Percentiles rank a stretch among this genome's conserved stretches.
Evolutionary conservation across 768 basidiomycete genomes (phyloP).

Genomic region (Tylopilus subfusipes): DNA sequence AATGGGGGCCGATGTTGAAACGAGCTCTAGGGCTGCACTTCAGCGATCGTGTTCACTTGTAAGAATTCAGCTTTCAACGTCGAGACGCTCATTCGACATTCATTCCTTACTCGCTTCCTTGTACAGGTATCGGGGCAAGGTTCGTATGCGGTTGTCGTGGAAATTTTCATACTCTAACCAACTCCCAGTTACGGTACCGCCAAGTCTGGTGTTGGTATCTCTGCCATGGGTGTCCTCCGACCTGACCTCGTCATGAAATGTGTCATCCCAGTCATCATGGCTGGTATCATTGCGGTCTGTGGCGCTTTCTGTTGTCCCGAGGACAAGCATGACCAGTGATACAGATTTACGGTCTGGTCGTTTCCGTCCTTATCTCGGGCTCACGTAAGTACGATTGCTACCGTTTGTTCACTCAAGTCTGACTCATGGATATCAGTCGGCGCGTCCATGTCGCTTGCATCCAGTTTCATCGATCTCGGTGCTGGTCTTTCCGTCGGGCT

Average conservation of each 20-base stretch:
- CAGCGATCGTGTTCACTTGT: slow-evolving; percentile 98
- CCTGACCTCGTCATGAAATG: slow-evolving; percentile 75
- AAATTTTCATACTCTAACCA: not conserved
- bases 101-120: not conserved
- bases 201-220: slow-evolving; percentile 97
- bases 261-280: not conserved
- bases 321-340: not conserved
- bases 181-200: slow-evolving; percentile 90
- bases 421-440: slow-evolving; percentile 43
- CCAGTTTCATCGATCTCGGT: slow-evolving; percentile 91
- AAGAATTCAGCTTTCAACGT: slow-evolving; percentile 31
- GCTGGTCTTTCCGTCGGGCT: slow-evolving; percentile 91
- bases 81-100: not conserved
- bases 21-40: slow-evolving; percentile 77
- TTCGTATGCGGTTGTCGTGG: slow-evolving; percentile 31
- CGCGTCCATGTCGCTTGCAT: slow-evolving; percentile 82
- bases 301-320: not conserved
- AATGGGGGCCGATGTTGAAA: slow-evolving; percentile 8
- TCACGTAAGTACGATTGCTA: slow-evolving; percentile 56
- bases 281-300: slow-evolving; percentile 90
- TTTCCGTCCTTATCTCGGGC: slow-evolving; percentile 44
- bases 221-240: slow-evolving; percentile 95
- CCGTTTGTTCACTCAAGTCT: not conserved
- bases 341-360: slow-evolving; percentile 96
- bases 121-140: slow-evolving; percentile 84